These are phyloP conservation scores for Suillus americanus DNA, from an alignment of 768 basidiomycete genomes.

Conservation along the genomic window DNA sequence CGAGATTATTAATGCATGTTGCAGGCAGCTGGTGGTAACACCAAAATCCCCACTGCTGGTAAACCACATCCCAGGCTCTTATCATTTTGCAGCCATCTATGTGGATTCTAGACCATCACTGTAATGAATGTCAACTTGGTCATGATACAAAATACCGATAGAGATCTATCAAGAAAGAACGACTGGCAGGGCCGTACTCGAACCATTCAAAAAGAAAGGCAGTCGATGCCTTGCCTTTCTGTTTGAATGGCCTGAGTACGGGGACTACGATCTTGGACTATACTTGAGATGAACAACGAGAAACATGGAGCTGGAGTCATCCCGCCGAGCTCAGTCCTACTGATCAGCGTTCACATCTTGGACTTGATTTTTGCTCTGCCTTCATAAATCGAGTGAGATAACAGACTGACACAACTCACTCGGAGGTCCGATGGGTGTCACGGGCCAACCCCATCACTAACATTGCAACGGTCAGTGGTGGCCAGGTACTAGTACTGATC, in stretches of 20 bases:
- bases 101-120: neutral
- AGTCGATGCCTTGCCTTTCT: neutral
- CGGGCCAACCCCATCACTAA: neutral
- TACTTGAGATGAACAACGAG: neutral
- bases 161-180: neutral
- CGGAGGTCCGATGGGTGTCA: neutral
- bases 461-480: neutral
- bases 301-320: neutral
- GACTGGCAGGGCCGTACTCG: neutral
- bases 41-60: neutral
- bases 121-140: neutral
- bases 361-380: neutral
- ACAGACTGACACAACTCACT: neutral
- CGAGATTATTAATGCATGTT: neutral
- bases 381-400: neutral
- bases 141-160: neutral
- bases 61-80: neutral
- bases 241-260: neutral
- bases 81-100: neutral
- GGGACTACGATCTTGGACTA: neutral
- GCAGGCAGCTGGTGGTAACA: neutral
- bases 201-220: neutral
- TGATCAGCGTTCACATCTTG: neutral
- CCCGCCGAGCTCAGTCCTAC: neutral
- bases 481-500: neutral